Evolutionary conservation across 1,284 basidiomycete genomes (phyloP), one percentile per base, ranked within the genome.

Genomic region (Ceratorhiza oryzae-sativae): DNA sequence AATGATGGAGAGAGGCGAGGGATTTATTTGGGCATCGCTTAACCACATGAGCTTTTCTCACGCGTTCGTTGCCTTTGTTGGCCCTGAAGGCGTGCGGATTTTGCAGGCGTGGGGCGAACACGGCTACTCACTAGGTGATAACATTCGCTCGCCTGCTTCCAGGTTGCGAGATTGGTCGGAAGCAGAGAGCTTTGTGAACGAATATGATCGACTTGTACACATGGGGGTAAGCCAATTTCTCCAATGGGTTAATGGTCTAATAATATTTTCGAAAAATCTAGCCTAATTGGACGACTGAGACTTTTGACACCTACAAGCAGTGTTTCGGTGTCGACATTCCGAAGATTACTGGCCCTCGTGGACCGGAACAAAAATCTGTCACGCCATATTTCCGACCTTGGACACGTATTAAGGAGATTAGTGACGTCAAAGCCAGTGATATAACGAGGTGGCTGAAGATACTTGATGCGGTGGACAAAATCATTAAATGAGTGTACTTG

Each of bases 11-110:
- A 20, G 49, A 12, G 49, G 49, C 20, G 49, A 53, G 12, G 49
- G 49, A 8, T 53, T 3, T 27, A 53, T 12, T 27, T 1, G 13
- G 20, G 49, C n/a, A 3, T 53, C 49, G 12, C 49, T 53, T 23
- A 53, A 53, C 49, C 27, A 23, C 27, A 53, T 53, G 49, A 53
- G 49, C 49, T 53, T 53, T 53, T 12, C 49, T n/a, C 49, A 53
- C 49, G 49, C 49, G n/a, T 53, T 53, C 27, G 49, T 53, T 12
- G 49, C 49, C n/a, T 53, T 53, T 25, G 20, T 53, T 30, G 49
- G 49, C n/a, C 49, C 49, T 9, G 49, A 53, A 53, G 49, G 49
- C 4, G 27, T 53, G 49, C 49, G 49, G 5, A 30, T 53, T 30
- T 13, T 53, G 2, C 49, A 53, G 13, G 49, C 49, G 23, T 53